Base-by-base conservation (phyloP, 345 rosid genomes). In the Arabis hirsuta region DNA sequence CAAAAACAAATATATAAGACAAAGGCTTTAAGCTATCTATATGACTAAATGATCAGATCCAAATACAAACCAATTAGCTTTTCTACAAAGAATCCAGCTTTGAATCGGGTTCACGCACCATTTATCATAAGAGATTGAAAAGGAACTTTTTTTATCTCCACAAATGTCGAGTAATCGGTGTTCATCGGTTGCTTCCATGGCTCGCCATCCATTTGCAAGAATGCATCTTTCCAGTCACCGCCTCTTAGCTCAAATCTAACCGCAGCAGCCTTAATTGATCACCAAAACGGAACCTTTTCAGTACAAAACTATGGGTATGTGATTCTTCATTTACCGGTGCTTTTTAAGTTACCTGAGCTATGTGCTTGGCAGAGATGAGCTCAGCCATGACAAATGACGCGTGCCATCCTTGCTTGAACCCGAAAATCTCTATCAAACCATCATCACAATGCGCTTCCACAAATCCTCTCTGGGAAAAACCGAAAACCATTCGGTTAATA, bases 311-410 rank as follows among this genome's bases (percentile, higher is more conserved):
- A 63, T 45, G 1, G 20, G 42, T 72, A 3, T 0, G 50, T 4
- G 47, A 32, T 59, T 58, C 3, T 39, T 43, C 41, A 31, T 27
- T 13, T 1, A 32, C 45, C 16, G 1, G 27, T 59, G 41, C 43
- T 29, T 53, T 9, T 11, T 0, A 19, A 42, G 39, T 55, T 83
- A 95, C 99, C 96, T 95, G 99, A 19, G 97, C 95, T 72, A 96
- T 87, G 84, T 96, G 99, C 60, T 88, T 96, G 9, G 99, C 99
- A 3, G 96, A 85, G 65, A 96, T 96, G 76, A 96, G 91, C 73
- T 96, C 99, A 55, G 91, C 92, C 99, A 96, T 96, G 14, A 96
- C 98, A 62, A 96, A 90, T 29, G 98, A 92, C 26, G 99, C 98
- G 71, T 96, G 99, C 99, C 99, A 96, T 52, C 88, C 99, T 62